Conservation (phyloP, 768 basidiomycete genomes). For the Russula emetica region DNA sequence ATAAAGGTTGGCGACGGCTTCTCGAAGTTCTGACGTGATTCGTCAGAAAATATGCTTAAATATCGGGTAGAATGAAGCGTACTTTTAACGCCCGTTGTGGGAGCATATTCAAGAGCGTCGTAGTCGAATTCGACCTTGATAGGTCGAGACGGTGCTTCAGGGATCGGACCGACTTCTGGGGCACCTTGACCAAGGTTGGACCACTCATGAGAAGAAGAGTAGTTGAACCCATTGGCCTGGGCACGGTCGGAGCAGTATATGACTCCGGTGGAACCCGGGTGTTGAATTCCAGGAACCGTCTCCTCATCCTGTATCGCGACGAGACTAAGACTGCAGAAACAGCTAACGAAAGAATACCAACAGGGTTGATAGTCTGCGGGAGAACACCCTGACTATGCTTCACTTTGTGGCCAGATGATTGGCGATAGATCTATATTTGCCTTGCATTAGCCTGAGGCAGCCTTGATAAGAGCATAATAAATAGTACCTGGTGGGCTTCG, state of each 20-base stretch:
- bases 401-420: slow-evolving; percentile 63
- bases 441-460: slow-evolving; percentile 3
- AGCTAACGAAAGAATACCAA: slow-evolving; percentile 34
- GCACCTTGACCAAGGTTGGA: slow-evolving; percentile 90
- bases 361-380: slow-evolving; percentile 70
- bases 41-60: background rate
- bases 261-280: slow-evolving; percentile 60
- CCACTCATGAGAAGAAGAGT: slow-evolving; percentile 75
- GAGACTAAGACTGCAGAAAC: background rate
- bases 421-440: slow-evolving; percentile 62
- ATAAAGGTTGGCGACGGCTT: slow-evolving; percentile 87
- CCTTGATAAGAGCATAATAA: background rate
- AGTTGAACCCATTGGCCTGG: slow-evolving; percentile 91
- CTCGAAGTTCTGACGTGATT: slow-evolving; percentile 58
- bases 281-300: slow-evolving; percentile 83
- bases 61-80: slow-evolving; percentile 7
- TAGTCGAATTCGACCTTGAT: slow-evolving; percentile 57
- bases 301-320: slow-evolving; percentile 65
- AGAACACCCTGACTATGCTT: slow-evolving; percentile 44
- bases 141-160: slow-evolving; percentile 65
- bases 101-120: slow-evolving; percentile 85
- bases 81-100: slow-evolving; percentile 89
- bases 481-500: slow-evolving; percentile 73
- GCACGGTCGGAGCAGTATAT: slow-evolving; percentile 92
- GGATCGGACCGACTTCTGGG: slow-evolving; percentile 83